A percentile compares a stretch with the other conserved stretches of the same genome.
Conservation (phyloP, 106 monocot species). For the Apostasia ramifera region DNA sequence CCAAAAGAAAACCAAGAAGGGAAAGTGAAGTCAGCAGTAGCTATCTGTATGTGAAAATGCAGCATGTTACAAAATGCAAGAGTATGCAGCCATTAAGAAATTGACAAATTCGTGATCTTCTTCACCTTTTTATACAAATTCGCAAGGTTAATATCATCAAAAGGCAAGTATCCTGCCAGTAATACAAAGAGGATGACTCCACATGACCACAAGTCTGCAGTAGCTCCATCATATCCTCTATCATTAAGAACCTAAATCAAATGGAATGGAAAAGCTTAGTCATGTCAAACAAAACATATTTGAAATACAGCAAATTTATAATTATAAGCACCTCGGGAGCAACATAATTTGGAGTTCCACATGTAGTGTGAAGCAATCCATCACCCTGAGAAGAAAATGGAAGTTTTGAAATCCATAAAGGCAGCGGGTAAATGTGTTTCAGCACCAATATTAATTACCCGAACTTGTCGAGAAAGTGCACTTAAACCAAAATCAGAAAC, state of each 20-base stretch:
- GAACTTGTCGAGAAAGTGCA: constrained; percentile 75
- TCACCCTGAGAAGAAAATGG: constrained; percentile 44
- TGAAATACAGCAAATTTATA: neutral
- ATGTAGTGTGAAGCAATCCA: constrained; percentile 79
- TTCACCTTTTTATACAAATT: constrained; percentile 75
- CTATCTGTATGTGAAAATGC: constrained; percentile 41
- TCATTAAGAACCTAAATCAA: constrained; percentile 53
- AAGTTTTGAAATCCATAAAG: neutral
- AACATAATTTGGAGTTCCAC: constrained; percentile 93
- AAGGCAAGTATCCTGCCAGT: constrained; percentile 94
- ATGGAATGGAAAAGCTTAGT: neutral
- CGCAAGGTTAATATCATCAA: constrained; percentile 81
- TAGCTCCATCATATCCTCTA: constrained; percentile 80
- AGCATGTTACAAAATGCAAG: constrained; percentile 1
- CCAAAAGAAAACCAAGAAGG: constrained; percentile 81
- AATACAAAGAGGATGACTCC: constrained; percentile 86
- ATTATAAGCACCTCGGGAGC: constrained; percentile 64
- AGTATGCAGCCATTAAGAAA: neutral
- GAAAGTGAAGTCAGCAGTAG: constrained; percentile 57
- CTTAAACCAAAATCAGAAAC: constrained; percentile 94
- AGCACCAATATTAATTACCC: constrained; percentile 32
- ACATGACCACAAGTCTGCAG: constrained; percentile 90
- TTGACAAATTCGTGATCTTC: neutral
- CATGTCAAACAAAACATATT: neutral
- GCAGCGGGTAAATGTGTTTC: neutral